phyloP scores from a whole-genome alignment of 2,329 filamentous ascomycete genomes.

The Colletotrichum sublineola region DNA sequence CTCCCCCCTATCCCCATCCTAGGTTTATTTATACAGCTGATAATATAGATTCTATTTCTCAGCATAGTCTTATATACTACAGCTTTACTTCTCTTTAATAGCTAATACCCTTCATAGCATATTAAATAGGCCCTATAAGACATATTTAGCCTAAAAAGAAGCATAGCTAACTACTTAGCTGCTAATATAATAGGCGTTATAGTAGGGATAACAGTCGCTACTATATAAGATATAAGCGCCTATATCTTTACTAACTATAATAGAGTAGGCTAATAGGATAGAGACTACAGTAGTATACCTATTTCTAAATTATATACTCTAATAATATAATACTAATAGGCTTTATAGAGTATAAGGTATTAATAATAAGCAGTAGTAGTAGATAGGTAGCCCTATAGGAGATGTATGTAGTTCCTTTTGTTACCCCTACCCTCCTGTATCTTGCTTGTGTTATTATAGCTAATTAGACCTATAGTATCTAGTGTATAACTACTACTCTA shows the following conservation, averaged over 20 bases:
- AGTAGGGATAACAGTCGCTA: constrained; percentile 20
- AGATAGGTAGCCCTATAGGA: neutral
- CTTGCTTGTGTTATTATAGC: neutral
- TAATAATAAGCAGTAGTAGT: neutral
- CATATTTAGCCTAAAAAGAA: constrained; percentile 11
- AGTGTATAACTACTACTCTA: constrained; percentile 1
- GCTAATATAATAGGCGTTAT: constrained; percentile 5
- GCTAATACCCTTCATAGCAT: constrained; percentile 10
- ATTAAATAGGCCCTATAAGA: constrained; percentile 20
- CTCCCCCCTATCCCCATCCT: constrained; percentile 4
- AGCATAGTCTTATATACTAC: neutral
- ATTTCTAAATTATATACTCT: no score
- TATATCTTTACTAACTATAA: no score
- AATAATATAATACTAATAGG: neutral
- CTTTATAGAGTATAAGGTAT: neutral
- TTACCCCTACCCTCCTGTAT: neutral
- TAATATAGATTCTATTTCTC: no score
- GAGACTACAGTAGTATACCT: constrained; percentile 1
- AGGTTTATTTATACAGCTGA: no score
- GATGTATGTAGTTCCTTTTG: neutral
- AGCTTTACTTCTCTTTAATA: constrained; percentile 16
- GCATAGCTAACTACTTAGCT: constrained; percentile 6
- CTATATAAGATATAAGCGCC: constrained; percentile 6
- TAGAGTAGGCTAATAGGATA: neutral
- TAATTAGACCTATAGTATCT: constrained; percentile 1